Base-by-base conservation (phyloP, 2,329 filamentous ascomycete species). In the Fusarium ramigenum region DNA sequence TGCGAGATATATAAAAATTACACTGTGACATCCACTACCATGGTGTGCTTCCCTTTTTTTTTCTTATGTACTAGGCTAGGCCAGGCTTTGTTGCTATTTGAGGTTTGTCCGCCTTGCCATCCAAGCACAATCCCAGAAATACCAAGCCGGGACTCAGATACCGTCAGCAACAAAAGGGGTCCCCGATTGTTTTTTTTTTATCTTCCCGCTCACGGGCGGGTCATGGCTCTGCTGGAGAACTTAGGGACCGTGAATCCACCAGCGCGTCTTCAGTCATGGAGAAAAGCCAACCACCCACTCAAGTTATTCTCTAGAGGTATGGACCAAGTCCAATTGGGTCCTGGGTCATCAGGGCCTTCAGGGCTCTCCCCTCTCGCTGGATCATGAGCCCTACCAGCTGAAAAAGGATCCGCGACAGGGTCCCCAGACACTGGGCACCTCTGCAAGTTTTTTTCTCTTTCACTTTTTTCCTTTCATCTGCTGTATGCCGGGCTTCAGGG, bases 401-500 rank as follows among this genome's bases (percentile, higher is more conserved):
- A 77, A 76, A 56, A 66, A 67, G 52, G 73, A 77, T 77, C 73
- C 75, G 69, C 75, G 63, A 62, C 73, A 75, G 62, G 73, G 66
- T 70, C 74, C 62, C 66, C 53, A 67, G 63, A 60, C 39, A 66
- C 40, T 57, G 42, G 59, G n/a, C 52, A 60, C 53, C 47, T 61
- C 40, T 66, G 59, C 52, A 67, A 50, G 46, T 57, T 72, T 64
- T 47, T 69, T 69, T 57, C 34, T 46, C 43, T 43, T 28, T 40
- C 42, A 37, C 25, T 25, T 36, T 42, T n/a, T 58, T 21, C 52
- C 42, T 44, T 56, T 53, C 67, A 58, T 66, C 50, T 73, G 49
- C 32, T 60, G 49, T 46, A 52, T 60, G 65, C 64, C 71, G 53
- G 58, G 18, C 39, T 74, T 69, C 71, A 74, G 71, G 71, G 71